phyloP scores from a whole-genome alignment of 371 early-diverging fungal genomes.

The Dinochytrium kinnereticum region DNA sequence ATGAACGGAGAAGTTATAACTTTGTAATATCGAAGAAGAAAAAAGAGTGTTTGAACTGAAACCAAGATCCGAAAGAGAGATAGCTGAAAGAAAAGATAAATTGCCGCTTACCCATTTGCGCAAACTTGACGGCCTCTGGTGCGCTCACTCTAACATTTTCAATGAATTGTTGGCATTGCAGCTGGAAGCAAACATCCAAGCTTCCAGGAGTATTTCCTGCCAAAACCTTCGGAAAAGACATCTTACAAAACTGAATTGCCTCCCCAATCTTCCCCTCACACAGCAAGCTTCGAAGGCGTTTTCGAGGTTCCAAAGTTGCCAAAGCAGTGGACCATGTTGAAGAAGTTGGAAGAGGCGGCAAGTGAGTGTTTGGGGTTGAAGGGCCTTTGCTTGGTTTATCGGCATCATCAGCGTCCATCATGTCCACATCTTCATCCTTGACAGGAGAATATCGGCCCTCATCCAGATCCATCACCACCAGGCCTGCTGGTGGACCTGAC shows the following conservation, averaged over 20 bases:
- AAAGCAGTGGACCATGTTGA: conserved; percentile 1
- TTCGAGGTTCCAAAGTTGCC: conserved; percentile 32
- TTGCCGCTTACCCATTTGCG: conserved; percentile 46
- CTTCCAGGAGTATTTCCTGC: too few relatives aligned
- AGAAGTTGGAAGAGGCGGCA: not conserved
- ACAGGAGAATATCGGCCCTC: not conserved
- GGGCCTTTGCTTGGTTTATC: not conserved
- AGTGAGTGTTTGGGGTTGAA: not conserved
- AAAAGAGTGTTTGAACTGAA: too few relatives aligned
- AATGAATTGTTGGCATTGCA: conserved; percentile 54
- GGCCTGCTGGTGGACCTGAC: not conserved
- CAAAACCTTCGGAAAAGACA: conserved; percentile 18
- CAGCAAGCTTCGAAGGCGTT: conserved; percentile 33
- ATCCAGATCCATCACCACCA: not conserved
- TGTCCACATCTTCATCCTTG: conserved; percentile 5
- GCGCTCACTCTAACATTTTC: conserved; percentile 43
- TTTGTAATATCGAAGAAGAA: too few relatives aligned
- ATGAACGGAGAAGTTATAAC: too few relatives aligned
- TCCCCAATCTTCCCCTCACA: conserved; percentile 41
- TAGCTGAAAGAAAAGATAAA: conserved; percentile 9
- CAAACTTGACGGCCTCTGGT: conserved; percentile 50
- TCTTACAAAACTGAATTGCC: conserved; percentile 38
- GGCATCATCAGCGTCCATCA: conserved; percentile 11
- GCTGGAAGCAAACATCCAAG: conserved; percentile 40
- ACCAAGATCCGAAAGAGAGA: too few relatives aligned